Conservation (phyloP, 208 protist genomes). For the Leishmania martiniquensis region DNA sequence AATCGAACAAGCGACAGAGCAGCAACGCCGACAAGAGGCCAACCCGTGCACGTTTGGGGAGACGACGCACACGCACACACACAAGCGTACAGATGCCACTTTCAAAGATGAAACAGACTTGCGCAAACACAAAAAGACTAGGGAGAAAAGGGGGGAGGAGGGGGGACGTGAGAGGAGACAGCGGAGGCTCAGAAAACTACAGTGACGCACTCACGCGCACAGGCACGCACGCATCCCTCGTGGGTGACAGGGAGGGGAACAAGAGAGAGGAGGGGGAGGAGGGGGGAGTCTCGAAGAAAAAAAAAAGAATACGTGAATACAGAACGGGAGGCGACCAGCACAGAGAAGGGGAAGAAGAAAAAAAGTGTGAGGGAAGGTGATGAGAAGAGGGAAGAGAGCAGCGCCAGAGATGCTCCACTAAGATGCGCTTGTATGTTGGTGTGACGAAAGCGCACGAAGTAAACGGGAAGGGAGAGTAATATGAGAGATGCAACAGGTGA, state of each 20-base stretch:
- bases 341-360: background rate
- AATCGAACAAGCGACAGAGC: background rate
- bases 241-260: background rate
- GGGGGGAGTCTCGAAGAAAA: background rate
- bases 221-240: background rate
- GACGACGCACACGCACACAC: background rate
- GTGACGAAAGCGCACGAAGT: too few relatives aligned
- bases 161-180: background rate
- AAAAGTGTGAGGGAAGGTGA: background rate
- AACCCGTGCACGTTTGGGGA: background rate
- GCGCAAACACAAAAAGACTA: background rate
- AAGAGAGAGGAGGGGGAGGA: background rate
- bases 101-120: background rate
- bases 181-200: too few relatives aligned
- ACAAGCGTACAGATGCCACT: background rate
- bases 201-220: background rate
- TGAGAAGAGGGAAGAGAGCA: background rate
- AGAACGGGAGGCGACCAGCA: background rate
- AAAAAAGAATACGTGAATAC: background rate
- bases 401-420: too few relatives aligned
- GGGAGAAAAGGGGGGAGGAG: background rate
- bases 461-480: too few relatives aligned
- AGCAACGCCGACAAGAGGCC: background rate
- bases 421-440: too few relatives aligned
- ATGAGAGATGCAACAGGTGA: too few relatives aligned